Conservation (phyloP, 495 filamentous ascomycete species). For the Penicillium flavigenum region DNA sequence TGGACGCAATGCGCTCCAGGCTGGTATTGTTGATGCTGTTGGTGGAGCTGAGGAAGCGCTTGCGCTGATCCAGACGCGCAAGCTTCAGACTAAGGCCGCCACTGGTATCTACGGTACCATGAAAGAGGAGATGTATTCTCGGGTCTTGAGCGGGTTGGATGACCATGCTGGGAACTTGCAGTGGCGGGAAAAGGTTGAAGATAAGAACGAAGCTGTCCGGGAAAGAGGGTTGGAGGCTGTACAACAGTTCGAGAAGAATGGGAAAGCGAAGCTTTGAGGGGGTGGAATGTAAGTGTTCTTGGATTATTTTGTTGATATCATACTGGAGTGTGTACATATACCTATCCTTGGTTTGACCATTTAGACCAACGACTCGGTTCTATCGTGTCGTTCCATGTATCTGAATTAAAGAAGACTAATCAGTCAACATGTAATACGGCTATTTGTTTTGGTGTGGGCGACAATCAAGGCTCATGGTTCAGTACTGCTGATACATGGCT, state of each 20-base stretch:
- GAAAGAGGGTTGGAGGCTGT: slow-evolving; percentile 26
- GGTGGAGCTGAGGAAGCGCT: slow-evolving; percentile 63
- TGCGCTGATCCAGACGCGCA: slow-evolving; percentile 52
- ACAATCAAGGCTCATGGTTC: too few relatives aligned
- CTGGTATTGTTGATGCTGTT: slow-evolving; percentile 65
- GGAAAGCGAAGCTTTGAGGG: slow-evolving; percentile 47
- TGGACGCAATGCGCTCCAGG: slow-evolving; percentile 57
- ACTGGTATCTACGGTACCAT: slow-evolving; percentile 64
- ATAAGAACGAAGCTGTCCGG: slow-evolving; percentile 29
- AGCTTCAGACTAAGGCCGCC: slow-evolving; percentile 56
- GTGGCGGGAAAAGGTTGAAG: slow-evolving; percentile 41
- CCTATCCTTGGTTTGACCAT: neutral
- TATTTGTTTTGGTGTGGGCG: too few relatives aligned
- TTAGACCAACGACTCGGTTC: neutral
- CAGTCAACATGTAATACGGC: too few relatives aligned
- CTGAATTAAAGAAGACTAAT: neutral
- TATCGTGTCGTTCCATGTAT: neutral
- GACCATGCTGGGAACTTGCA: slow-evolving; percentile 44
- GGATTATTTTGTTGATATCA: neutral
- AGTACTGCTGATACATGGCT: too few relatives aligned
- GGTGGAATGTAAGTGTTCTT: neutral
- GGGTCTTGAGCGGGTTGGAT: slow-evolving; percentile 55
- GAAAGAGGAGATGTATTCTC: slow-evolving; percentile 72
- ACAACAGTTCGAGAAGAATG: slow-evolving; percentile 45
- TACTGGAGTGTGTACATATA: slow-evolving; percentile 4